Base-by-base conservation (phyloP, 129 eudicot species). In the Logfia minima region DNA sequence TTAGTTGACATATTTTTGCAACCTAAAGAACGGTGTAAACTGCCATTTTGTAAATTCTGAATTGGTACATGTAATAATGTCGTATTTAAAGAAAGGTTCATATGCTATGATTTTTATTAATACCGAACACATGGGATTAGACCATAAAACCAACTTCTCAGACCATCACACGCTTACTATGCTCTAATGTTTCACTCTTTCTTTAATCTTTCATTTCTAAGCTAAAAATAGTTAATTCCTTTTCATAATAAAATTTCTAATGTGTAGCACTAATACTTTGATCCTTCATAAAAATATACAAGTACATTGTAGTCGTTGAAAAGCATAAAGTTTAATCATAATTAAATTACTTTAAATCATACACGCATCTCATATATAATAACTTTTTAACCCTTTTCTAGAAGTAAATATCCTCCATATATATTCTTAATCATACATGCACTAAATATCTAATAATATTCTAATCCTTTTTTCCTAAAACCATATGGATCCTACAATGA, bases 401-500 rank as follows among this genome's bases (percentile, higher is more conserved):
- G 53, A 78, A 77, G 26, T 18, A 41, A 35, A 26, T 11, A 22
- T 68, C 8, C 74, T 1, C 14, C 3, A 43, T 43, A 71, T 60
- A 39, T 23, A 41, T 63, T 71, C 64, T 79, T 63, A 71, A 62
- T 62, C 67, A 71, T 71, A 22, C 68, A 79, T 72, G 68, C 68
- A 62, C n/a, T 35, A 6, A 22, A 65, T 19, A 39, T 37, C 59
- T 23, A 59, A 17, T 39, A 11, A 29, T 76, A 64, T 21, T 62
- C 24, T 63, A 75, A 62, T 63, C 45, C 45, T 26, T 65, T 75
- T 29, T 24, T 4, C 5, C n/a, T 24, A 17, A 62, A 75, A 63
- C 19, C 28, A 75, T 41, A 62, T 43, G 56, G 82, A 43, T 70
- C 82, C 77, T 78, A 60, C 77, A 32, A 60, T 39, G 68, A 69